Base-by-base conservation (phyloP, 495 filamentous ascomycete species). In the Hypoxylon lenormandii region DNA sequence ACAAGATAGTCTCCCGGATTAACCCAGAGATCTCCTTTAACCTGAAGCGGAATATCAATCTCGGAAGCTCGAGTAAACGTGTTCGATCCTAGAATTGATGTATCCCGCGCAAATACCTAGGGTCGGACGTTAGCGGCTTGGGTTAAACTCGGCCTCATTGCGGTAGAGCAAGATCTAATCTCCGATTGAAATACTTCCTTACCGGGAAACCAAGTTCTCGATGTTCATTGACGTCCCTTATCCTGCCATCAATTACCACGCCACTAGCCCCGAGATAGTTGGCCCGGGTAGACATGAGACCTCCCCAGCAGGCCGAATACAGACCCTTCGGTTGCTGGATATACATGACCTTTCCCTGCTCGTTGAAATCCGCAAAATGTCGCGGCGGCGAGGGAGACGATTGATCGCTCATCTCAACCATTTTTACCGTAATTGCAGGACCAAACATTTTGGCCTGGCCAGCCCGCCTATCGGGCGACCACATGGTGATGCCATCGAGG, bases 181-280 rank as follows among this genome's bases (percentile, higher is more conserved):
- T 30, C 3, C 28, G 28, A 60, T 21, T 37, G 30, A 18, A 33
- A 37, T 36, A 21, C 15, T 0, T 10, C 61, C 68, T 30, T 45
- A 83, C 81, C 10, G 83, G 83, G 53, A 81, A 85, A 0, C 70
- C 69, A 10, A 88, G 60, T 28, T 82, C 85, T 1, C 82, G 80
- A 66, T 89, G 87, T 72, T 89, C 87, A 46, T 86, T 78, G 5
- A 89, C 52, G 61, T 89, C 87, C 7, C 87, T 77, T 55, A 88
- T 80, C 3, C 83, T 77, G 4, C 87, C 87, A 65, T 89, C 87
- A 49, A 89, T 83, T 4, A 89, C 77, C 0, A 76, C 78, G 0
- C 80, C 80, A 0, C 76, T 75, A 4, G 80, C 80, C 1, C 77
- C 77, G 33, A 81, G 80, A 11, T 80, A 80, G 54, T 81, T 70